Conservation (phyloP, 169 alveolate genomes). For the Plasmodium gaboni region DNA sequence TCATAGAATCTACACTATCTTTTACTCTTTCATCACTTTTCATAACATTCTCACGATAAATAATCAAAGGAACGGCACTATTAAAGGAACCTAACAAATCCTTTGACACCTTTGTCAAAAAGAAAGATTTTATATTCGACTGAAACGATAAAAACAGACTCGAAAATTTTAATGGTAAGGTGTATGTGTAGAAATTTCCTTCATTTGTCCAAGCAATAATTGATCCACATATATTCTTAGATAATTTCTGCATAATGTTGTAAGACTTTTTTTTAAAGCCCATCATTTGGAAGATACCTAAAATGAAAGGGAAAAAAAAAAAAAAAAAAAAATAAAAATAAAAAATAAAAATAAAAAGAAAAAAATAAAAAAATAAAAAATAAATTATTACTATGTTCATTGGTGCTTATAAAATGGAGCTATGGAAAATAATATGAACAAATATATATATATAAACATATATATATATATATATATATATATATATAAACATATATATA, state of each 20-base stretch:
- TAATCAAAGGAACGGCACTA: constrained; percentile 49
- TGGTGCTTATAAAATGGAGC: too few species aligned
- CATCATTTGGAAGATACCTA: constrained; percentile 21
- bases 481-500: too few species aligned
- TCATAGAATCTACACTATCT: not conserved
- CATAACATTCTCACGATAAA: constrained; percentile 1
- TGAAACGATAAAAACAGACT: constrained; percentile 68
- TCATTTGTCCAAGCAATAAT: constrained; percentile 76
- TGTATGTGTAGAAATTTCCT: constrained; percentile 65
- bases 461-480: too few species aligned
- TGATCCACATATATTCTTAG: constrained; percentile 44
- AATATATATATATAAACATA: too few species aligned
- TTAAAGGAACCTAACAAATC: constrained; percentile 45
- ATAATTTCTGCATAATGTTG: constrained; percentile 49
- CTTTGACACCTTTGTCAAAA: constrained; percentile 33
- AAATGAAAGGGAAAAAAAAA: not conserved
- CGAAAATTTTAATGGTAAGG: constrained; percentile 57
- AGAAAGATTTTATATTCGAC: constrained; percentile 61
- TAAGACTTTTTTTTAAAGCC: constrained; percentile 31
- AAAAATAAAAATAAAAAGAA: too few species aligned
- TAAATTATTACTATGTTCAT: too few species aligned
- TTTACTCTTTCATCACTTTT: not conserved
- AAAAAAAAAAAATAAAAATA: not conserved
- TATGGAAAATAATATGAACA: too few species aligned
- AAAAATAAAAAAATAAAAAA: too few species aligned